Evolutionary conservation across 2,329 filamentous ascomycete genomes (phyloP), one percentile per base, ranked within the genome.

Genomic region (Colletotrichum zoysiae): DNA sequence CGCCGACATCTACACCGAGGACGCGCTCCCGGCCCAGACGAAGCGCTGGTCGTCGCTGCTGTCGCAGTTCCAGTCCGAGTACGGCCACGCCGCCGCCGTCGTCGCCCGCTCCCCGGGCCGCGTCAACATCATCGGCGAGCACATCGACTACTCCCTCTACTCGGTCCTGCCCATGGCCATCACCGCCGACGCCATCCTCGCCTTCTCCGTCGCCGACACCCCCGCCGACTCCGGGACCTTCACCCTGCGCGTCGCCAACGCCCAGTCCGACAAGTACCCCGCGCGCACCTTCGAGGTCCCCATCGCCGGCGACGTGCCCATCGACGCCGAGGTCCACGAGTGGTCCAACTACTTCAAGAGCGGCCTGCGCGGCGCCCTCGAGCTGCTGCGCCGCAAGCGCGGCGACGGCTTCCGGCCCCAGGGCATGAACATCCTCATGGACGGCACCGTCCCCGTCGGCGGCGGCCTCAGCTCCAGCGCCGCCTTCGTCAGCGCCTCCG

Each of bases 311-410:
- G 83, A 88, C 14, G 87, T 95, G n/a, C 88, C 92, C 30, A 97
- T 99, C 77, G 95, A 98, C 81, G 89, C 94, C 9, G 91, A 90
- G 23, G 89, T 92, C 76, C 93, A 97, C 75, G 95, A 98, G 83
- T 99, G 96, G 96, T 93, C 94, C 70, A 99, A 98, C 81, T 99
- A 99, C 86, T 98, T 99, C 89, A 97, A 96, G 84, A 93, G 94
- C 65, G 96, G 96, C 0, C 86, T 98, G 61, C 86, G 90, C 46
- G 96, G 95, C 40, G 95, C 95, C 0, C 83, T 97, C 67, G 89
- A 93, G 77, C 86, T 97, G 71, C 84, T 99, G 74, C 87, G 90
- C 79, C 89, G 91, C 82, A 92, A 92, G 79, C 79, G 89, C 44
- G 77, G 76, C 56, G 84, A 85, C 12, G 83, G 82, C 58, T 92